phyloP scores from a whole-genome alignment of 1,284 basidiomycete genomes.

The Waitea zeae region DNA sequence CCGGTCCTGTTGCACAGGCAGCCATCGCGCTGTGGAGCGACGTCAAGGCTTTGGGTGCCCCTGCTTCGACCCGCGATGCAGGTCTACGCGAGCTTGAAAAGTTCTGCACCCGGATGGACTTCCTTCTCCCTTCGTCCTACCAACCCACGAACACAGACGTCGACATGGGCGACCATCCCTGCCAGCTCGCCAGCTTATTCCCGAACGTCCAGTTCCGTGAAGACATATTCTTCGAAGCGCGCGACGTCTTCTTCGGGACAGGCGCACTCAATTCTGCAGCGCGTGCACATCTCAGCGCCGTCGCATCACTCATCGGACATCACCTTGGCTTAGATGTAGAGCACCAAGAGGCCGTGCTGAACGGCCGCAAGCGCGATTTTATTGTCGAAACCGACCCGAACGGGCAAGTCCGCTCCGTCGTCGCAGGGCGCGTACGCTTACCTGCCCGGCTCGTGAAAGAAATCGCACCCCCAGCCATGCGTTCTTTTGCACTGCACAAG shows the following conservation, averaged over 20 bases:
- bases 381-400: constrained; percentile 51
- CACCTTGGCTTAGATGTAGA: constrained; percentile 53
- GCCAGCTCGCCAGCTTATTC: constrained; percentile 26
- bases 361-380: constrained; percentile 49
- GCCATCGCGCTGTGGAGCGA: constrained; percentile 50
- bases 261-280: constrained; percentile 36
- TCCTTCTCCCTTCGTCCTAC: constrained; percentile 32
- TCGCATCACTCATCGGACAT: constrained; percentile 37
- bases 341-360: constrained; percentile 34
- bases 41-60: constrained; percentile 27
- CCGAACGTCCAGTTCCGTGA: constrained; percentile 74
- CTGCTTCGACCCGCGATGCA: constrained; percentile 37
- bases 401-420: constrained; percentile 34
- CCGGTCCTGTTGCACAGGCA: constrained; percentile 24
- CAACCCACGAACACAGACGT: constrained; percentile 26
- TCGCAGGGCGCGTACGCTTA: constrained; percentile 39
- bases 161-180: constrained; percentile 11
- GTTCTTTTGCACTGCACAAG: constrained; percentile 83
- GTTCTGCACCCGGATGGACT: constrained; percentile 65
- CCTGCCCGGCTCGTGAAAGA: constrained; percentile 23
- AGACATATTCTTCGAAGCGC: constrained; percentile 79
- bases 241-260: constrained; percentile 84
- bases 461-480: constrained; percentile 15
- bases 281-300: constrained; percentile 27
- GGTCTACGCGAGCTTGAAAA: constrained; percentile 83